Evolutionary conservation across 2,329 filamentous ascomycete species (phyloP).

Genomic region (Calonectria pseudoturangicola): DNA sequence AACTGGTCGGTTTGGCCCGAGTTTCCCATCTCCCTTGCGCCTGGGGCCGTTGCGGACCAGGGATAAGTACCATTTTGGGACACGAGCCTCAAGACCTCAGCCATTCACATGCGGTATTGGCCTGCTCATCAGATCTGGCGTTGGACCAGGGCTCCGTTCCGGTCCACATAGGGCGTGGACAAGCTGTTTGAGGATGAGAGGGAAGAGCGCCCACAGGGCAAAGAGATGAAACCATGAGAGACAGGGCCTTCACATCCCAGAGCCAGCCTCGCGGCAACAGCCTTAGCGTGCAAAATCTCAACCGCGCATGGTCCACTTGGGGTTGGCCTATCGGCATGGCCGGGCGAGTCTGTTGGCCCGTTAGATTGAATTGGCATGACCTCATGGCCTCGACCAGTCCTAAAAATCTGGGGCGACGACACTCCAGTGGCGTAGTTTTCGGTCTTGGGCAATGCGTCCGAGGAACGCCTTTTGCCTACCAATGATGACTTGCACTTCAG

Average conservation of each 20-base stretch:
- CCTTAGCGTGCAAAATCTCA: slow-evolving; percentile 22
- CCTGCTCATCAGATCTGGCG: slow-evolving; percentile 51
- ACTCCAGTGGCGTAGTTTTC: slow-evolving; percentile 35
- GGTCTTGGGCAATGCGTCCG: slow-evolving; percentile 33
- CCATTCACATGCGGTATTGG: slow-evolving; percentile 50
- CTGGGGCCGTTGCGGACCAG: slow-evolving; percentile 37
- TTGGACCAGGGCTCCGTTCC: slow-evolving; percentile 40
- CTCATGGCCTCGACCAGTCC: slow-evolving; percentile 49
- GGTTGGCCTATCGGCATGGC: slow-evolving; percentile 40
- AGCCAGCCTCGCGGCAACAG: slow-evolving; percentile 23
- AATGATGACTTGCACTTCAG: slow-evolving; percentile 36
- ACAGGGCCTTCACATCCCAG: not conserved
- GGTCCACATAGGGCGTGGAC: slow-evolving; percentile 36
- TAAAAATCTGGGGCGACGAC: slow-evolving; percentile 51
- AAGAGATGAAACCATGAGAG: slow-evolving; percentile 18
- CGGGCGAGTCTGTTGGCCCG: slow-evolving; percentile 28
- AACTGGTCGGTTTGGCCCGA: slow-evolving; percentile 38
- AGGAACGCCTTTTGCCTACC: slow-evolving; percentile 34
- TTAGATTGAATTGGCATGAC: slow-evolving; percentile 46
- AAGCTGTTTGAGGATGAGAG: slow-evolving; percentile 31
- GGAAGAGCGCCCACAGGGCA: slow-evolving; percentile 4
- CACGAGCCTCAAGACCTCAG: slow-evolving; percentile 56
- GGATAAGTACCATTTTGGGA: slow-evolving; percentile 57
- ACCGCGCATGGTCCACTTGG: slow-evolving; percentile 27
- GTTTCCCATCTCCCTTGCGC: slow-evolving; percentile 34